phyloP scores from a whole-genome alignment of 2,329 filamentous ascomycete genomes.

The Hymenotorrendiella dingleyae region DNA sequence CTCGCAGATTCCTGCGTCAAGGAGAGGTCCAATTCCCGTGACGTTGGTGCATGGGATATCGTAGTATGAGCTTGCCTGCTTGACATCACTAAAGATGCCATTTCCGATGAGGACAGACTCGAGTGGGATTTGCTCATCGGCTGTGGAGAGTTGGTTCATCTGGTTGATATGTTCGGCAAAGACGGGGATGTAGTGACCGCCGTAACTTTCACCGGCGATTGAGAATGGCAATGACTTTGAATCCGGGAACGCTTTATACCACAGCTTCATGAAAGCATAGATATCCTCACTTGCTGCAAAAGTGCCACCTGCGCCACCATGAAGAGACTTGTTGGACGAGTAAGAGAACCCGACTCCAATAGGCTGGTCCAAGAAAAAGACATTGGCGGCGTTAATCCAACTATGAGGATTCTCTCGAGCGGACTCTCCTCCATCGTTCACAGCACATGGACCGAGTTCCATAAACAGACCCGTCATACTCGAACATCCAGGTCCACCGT shows the following conservation, averaged over 20 bases:
- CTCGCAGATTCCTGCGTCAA: constrained; percentile 11
- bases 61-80: constrained; percentile 49
- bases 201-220: constrained; percentile 24
- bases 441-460: constrained; percentile 40
- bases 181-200: constrained; percentile 34
- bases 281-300: constrained; percentile 20
- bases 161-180: constrained; percentile 26
- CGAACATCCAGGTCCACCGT: constrained; percentile 37
- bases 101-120: constrained; percentile 47
- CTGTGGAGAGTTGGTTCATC: constrained; percentile 22
- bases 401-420: constrained; percentile 33
- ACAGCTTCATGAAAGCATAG: constrained; percentile 21
- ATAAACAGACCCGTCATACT: constrained; percentile 38
- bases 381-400: constrained; percentile 35
- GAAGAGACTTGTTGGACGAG: constrained; percentile 14
- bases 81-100: constrained; percentile 47
- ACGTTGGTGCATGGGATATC: constrained; percentile 32
- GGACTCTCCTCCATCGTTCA: constrained; percentile 34
- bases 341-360: constrained; percentile 36
- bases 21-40: constrained; percentile 17
- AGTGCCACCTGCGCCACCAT: constrained; percentile 13
- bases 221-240: constrained; percentile 35
- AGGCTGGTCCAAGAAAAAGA: constrained; percentile 35
- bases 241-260: constrained; percentile 38
- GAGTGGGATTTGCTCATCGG: constrained; percentile 39